Base-by-base conservation (phyloP, 129 eudicot species). In the Scalesia atractyloides region DNA sequence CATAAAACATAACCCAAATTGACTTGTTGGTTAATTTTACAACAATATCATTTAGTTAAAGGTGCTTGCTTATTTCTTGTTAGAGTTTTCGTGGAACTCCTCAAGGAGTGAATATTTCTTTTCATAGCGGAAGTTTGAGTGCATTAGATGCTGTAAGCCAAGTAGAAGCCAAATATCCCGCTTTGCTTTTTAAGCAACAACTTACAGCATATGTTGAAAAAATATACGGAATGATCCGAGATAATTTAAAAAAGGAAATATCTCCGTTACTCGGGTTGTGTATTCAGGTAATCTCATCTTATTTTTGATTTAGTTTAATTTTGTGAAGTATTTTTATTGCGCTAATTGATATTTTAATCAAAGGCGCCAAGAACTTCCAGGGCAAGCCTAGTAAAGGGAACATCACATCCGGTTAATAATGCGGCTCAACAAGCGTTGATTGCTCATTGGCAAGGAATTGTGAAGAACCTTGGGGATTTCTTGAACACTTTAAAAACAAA, bases 371-470 rank as follows among this genome's bases (percentile, higher is more conserved):
- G 99, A 70, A 94, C 97, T 72, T 94, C 99, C 12, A 84, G 99
- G 87, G 99, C 97, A 86, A 94, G 99, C 84, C 84, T 94, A 74
- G 97, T 94, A 50, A 90, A 94, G 85, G 99, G 99, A 48, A 84
- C 98, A 44, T 89, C 98, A 46, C 97, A 97, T 18, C 81, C 97
- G 6, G 84, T 94, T 73, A 94, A 80, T 74, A 79, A 90, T n/a
- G 91, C 97, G 51, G 78, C 82, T 54, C 99, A 94, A 79, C 96
- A 90, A 84, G 94, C 92, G 59, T 65, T 94, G 84, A 94, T 94
- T 76, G 99, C 93, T 77, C 99, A 94, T 57, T 94, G 99, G 99
- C 97, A 94, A 88, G 99, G 97, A 60, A 94, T 94, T 51, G 99
- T 90, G 59, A 90, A 86, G 74, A 88, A 88, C 82, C 97, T 94